Conservation (phyloP, 2,329 filamentous ascomycete species). For the Clonostachys byssicola region DNA sequence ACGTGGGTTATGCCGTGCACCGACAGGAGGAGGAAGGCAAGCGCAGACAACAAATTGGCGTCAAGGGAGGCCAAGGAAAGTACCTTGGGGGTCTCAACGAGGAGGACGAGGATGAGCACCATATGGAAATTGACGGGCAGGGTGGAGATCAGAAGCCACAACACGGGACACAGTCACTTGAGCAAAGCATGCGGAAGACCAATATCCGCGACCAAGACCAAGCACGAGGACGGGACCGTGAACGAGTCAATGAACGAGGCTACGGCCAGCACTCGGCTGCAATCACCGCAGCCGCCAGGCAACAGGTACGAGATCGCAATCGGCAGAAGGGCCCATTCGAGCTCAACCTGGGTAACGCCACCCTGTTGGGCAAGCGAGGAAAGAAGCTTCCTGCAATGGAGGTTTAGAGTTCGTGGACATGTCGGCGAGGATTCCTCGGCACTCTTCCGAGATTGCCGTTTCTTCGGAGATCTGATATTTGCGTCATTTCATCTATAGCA, state of each 20-base stretch:
- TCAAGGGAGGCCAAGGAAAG: slow-evolving; percentile 59
- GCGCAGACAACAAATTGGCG: slow-evolving; percentile 77
- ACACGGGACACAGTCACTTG: slow-evolving; percentile 61
- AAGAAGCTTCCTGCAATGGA: slow-evolving; percentile 46
- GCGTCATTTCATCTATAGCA: too few species aligned
- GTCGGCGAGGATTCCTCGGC: too few species aligned
- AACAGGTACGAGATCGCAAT: slow-evolving; percentile 66
- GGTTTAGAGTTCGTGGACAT: slow-evolving; percentile 14
- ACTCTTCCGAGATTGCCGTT: too few species aligned
- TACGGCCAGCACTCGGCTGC: slow-evolving; percentile 87
- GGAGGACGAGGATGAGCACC: slow-evolving; percentile 58
- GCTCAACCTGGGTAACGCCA: slow-evolving; percentile 86
- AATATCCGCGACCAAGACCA: slow-evolving; percentile 56
- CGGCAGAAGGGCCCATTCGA: slow-evolving; percentile 82
- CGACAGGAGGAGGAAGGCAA: slow-evolving; percentile 95
- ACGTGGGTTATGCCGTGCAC: slow-evolving; percentile 97
- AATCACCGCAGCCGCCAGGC: slow-evolving; percentile 78
- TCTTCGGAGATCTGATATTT: too few species aligned
- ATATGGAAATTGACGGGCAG: slow-evolving; percentile 61
- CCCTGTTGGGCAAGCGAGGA: slow-evolving; percentile 70
- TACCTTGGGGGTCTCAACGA: slow-evolving; percentile 64
- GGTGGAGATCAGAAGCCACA: slow-evolving; percentile 38
- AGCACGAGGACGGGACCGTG: slow-evolving; percentile 22
- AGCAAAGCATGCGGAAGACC: slow-evolving; percentile 82
- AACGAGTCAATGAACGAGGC: slow-evolving; percentile 48